A percentile compares a stretch with the other conserved stretches of the same genome.
Conservation (phyloP, 2,329 filamentous ascomycete species). For the Magnaporthiopsis rhizophila region DNA sequence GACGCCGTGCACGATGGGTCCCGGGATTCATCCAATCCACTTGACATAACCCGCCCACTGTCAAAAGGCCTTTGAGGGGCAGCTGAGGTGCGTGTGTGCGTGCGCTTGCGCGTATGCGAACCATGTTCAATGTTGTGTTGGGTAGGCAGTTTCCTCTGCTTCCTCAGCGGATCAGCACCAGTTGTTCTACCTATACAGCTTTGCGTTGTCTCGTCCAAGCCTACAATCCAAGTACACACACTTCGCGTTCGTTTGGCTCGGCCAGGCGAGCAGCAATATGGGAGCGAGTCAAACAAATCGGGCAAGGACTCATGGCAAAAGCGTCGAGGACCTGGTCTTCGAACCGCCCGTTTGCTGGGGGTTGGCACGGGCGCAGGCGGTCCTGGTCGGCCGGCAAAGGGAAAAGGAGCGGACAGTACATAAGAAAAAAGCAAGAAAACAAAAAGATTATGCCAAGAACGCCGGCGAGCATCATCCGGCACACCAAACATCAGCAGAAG, state of each 20-base stretch:
- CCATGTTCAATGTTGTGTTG: background rate
- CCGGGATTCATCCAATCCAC: background rate
- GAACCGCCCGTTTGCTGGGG: constrained; percentile 3
- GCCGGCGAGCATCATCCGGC: background rate
- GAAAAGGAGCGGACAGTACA: background rate
- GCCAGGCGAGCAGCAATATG: background rate
- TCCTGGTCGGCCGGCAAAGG: constrained; percentile 7
- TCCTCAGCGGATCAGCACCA: background rate
- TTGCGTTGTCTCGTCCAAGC: background rate
- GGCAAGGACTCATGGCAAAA: constrained; percentile 1
- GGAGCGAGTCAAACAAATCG: constrained; percentile 1
- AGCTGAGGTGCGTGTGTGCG: background rate
- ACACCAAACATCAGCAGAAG: constrained; percentile 5
- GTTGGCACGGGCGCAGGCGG: background rate
- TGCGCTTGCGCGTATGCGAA: background rate
- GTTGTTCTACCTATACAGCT: background rate
- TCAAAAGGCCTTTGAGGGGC: background rate
- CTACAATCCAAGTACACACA: background rate
- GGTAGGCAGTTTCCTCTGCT: background rate
- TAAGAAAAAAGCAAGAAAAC: constrained; percentile 2
- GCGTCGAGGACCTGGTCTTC: constrained; percentile 4
- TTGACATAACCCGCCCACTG: background rate
- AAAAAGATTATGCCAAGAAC: constrained; percentile 2
- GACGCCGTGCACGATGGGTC: too few species aligned
- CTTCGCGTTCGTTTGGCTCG: background rate